These are phyloP conservation scores for Dorcoceras hygrometricum DNA, from an alignment of 257 asterid species.

Conservation along the genomic window DNA sequence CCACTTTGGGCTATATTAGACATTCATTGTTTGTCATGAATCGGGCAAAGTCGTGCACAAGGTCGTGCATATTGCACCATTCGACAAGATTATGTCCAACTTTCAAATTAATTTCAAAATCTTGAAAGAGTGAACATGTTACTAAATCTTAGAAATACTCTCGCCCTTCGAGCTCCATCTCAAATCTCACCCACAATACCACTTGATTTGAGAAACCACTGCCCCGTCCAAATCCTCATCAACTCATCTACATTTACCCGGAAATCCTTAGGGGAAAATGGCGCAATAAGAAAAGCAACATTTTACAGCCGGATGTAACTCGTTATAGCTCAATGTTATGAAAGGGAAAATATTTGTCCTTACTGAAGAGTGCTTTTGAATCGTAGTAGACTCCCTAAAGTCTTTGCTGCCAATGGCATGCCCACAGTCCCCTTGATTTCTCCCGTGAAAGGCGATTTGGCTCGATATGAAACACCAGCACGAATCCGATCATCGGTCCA, in stretches of 20 bases:
- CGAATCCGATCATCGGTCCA: background rate
- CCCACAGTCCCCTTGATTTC: no score
- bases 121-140: conserved; percentile 17
- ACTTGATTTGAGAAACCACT: conserved; percentile 28
- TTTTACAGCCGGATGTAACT: conserved; percentile 27
- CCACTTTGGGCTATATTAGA: background rate
- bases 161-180: conserved; percentile 33
- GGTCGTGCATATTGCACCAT: conserved; percentile 23
- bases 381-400: no score
- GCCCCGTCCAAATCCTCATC: conserved; percentile 45
- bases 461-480: conserved; percentile 26
- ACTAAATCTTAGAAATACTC: conserved; percentile 13
- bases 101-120: background rate
- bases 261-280: conserved; percentile 35
- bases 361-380: no score
- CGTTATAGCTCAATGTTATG: conserved; percentile 24
- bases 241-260: conserved; percentile 35
- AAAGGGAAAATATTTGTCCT: conserved; percentile 5
- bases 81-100: no score
- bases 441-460: conserved; percentile 24
- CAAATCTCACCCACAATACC: conserved; percentile 15
- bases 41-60: conserved; percentile 19
- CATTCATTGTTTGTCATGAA: background rate
- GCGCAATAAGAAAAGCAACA: conserved; percentile 45
- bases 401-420: no score